Evolutionary conservation across 192 early-diverging fungal genomes (phyloP).

Genomic region (Linderina pennispora): DNA sequence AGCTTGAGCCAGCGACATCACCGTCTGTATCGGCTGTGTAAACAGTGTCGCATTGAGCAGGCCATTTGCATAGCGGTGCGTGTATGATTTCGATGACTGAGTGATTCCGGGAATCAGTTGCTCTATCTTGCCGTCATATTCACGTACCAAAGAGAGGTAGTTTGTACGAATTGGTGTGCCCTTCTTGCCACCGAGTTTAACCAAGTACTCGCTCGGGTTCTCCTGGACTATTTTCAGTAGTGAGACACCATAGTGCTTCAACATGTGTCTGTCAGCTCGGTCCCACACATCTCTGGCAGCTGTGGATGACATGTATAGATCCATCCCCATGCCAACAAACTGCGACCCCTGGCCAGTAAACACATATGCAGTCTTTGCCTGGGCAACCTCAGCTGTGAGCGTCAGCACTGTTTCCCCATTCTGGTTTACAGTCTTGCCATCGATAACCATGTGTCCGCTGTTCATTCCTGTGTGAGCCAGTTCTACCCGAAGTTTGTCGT

Average conservation of each 20-base stretch:
- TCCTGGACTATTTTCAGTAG: constrained; percentile 83
- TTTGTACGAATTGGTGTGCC: too few relatives aligned
- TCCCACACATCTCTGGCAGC: constrained; percentile 86
- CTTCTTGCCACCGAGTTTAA: constrained; percentile 80
- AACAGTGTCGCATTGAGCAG: constrained; percentile 86
- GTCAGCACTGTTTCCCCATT: constrained; percentile 61
- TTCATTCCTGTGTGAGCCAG: constrained; percentile 88
- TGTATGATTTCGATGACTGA: constrained; percentile 65
- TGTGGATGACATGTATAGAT: constrained; percentile 72
- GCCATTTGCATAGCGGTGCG: constrained; percentile 72
- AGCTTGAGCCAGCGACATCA: constrained; percentile 81
- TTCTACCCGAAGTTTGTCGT: constrained; percentile 73
- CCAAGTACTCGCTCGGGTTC: constrained; percentile 58
- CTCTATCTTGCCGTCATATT: constrained; percentile 50
- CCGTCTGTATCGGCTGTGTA: constrained; percentile 83
- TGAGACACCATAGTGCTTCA: constrained; percentile 76
- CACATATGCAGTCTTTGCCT: constrained; percentile 84
- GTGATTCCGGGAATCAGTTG: constrained; percentile 76
- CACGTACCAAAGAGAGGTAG: too few relatives aligned
- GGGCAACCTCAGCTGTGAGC: constrained; percentile 84
- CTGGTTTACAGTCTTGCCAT: constrained; percentile 73
- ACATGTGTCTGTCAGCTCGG: constrained; percentile 78
- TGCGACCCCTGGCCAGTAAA: constrained; percentile 97
- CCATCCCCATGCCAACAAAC: constrained; percentile 94
- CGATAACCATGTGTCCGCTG: constrained; percentile 90